These are phyloP conservation scores for Fusarium hostae DNA, from an alignment of 2,329 filamentous ascomycete species.

Conservation along the genomic window DNA sequence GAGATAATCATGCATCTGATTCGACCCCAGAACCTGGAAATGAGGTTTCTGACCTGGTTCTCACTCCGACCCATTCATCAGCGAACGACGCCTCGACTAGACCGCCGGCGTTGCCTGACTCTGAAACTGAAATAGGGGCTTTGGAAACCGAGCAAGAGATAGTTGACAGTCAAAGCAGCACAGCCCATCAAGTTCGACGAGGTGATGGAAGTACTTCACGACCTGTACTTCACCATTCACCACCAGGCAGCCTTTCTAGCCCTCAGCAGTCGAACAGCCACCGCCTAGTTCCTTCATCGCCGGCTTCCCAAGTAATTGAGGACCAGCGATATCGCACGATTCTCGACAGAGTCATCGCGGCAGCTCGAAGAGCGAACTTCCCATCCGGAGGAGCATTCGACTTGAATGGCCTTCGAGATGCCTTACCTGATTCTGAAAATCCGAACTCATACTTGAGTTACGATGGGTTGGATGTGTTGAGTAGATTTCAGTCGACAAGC, in stretches of 20 bases:
- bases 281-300: rapidly evolving
- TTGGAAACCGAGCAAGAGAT: constrained; percentile 1
- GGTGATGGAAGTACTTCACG: background rate
- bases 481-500: constrained; percentile 22
- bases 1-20: background rate
- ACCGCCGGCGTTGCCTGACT: rapidly evolving
- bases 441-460: constrained; percentile 7
- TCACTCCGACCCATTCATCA: constrained; percentile 8
- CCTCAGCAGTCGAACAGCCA: background rate
- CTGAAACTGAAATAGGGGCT: rapidly evolving
- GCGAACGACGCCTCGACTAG: background rate
- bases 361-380: constrained; percentile 22
- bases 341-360: constrained; percentile 13
- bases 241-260: background rate
- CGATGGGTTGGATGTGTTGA: constrained; percentile 27
- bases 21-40: background rate
- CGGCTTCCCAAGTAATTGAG: background rate
- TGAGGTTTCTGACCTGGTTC: background rate
- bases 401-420: constrained; percentile 9
- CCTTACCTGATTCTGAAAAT: background rate
- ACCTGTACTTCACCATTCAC: background rate
- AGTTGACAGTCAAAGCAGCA: background rate
- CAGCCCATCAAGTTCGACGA: background rate
- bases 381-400: constrained; percentile 21
- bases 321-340: constrained; percentile 6